These are phyloP conservation scores for Chloranthus sessilifolius DNA, from an alignment of 164 flowering plant genomes.

Conservation along the genomic window DNA sequence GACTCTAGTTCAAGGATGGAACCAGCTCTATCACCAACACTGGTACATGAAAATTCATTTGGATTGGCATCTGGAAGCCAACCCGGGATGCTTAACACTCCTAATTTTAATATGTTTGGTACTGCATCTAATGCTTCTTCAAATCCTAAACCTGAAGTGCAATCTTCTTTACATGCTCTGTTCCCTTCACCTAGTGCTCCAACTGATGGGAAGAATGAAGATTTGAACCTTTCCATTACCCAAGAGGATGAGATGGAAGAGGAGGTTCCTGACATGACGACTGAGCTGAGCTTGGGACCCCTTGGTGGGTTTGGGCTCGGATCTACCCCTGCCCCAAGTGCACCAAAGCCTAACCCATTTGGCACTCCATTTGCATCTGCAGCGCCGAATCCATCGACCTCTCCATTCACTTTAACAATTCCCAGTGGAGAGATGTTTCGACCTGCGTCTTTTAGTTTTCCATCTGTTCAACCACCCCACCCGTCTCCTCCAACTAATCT, in stretches of 20 bases:
- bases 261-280: slow-evolving; percentile 69
- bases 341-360: slow-evolving; percentile 65
- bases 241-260: slow-evolving; percentile 98
- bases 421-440: slow-evolving; percentile 70
- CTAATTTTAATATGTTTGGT: slow-evolving; percentile 11
- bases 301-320: slow-evolving; percentile 75
- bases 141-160: slow-evolving; percentile 26
- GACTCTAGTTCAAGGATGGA: neutral
- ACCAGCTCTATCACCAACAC: slow-evolving; percentile 11
- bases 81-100: slow-evolving; percentile 12
- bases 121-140: slow-evolving; percentile 14
- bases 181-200: slow-evolving; percentile 20
- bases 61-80: slow-evolving; percentile 29
- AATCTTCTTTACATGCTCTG: slow-evolving; percentile 13
- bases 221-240: slow-evolving; percentile 26
- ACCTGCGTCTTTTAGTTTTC: slow-evolving; percentile 81
- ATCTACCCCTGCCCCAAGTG: slow-evolving; percentile 36
- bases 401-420: slow-evolving; percentile 37
- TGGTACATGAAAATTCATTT: slow-evolving; percentile 21
- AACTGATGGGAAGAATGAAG: slow-evolving; percentile 27
- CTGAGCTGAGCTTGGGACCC: slow-evolving; percentile 49
- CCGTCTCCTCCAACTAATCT: slow-evolving; percentile 33
- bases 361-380: slow-evolving; percentile 45
- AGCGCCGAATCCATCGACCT: slow-evolving; percentile 26
- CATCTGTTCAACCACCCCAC: slow-evolving; percentile 40